Base-by-base conservation (phyloP, 176 grass and related monocot species). In the Cenchrus americanus region DNA sequence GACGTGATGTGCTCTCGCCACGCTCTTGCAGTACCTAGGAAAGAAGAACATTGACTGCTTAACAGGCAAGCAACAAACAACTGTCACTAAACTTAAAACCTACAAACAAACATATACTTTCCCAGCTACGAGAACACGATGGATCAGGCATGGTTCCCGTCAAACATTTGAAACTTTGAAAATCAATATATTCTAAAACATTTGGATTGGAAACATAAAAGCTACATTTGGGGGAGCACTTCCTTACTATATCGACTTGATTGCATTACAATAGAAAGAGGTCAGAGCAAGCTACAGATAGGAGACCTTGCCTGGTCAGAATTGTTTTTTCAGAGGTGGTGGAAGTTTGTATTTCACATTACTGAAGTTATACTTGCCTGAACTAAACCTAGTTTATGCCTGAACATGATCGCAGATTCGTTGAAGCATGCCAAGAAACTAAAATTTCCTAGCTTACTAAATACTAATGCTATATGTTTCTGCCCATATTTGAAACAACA, bases 1-100 rank as follows among this genome's bases (percentile, higher is more conserved):
- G 89, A 34, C 96, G 96, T 79, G 96, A 99, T 14, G 96, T 99
- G 81, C 87, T 99, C 88, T 99, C 96, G 58, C 96, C 88, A 81
- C 96, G 93, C 84, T 99, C 96, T 93, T 99, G 96, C 43, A 99
- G 86, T 52, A 99, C 93, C 96, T 85, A 64, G 46, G 76, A 60
- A 65, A 76, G 70, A 54, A 80, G 66, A 75, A 60, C 24, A 78
- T 57, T 40, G 84, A 68, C 40, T 75, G n/a, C 51, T 86, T 57
- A 83, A 79, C n/a, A 78, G 13, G 21, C 62, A 61, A 79, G 30
- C 18, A 44, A 61, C 50, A 84, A 75, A 80, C 17, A 7, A 80
- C 26, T 44, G 62, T 34, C 7, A 63, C 22, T 19, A 37, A 55
- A 65, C 8, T 24, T 37, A 48, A 63, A 57, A 51, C 81, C 3